Percentiles rank a stretch among this genome's conserved stretches.
Conservation (phyloP, 148 eudicot genomes). For the Vaccinium corymbosum region DNA sequence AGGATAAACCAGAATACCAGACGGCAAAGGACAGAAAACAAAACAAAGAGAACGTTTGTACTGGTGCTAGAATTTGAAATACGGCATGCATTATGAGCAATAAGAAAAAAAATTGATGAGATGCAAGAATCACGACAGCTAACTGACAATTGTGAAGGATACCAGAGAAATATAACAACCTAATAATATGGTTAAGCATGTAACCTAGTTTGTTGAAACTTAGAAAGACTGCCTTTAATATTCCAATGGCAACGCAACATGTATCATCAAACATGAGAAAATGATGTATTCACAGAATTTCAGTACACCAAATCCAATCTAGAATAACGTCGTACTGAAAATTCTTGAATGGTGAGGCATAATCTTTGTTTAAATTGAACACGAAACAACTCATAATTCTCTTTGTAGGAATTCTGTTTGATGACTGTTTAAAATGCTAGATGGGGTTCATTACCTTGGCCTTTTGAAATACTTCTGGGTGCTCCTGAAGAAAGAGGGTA, state of each 20-base stretch:
- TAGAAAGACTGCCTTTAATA: background rate
- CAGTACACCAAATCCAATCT: too few species aligned
- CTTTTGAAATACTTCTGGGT: slow-evolving; percentile 58
- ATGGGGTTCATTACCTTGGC: slow-evolving; percentile 58
- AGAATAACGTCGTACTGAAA: background rate
- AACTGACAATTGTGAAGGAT: background rate
- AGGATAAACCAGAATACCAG: background rate
- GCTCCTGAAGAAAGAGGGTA: slow-evolving; percentile 57
- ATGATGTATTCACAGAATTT: too few species aligned
- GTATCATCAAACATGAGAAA: background rate
- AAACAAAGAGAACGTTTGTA: background rate
- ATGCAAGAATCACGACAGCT: too few species aligned
- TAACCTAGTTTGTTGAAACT: background rate
- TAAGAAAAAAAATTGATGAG: background rate
- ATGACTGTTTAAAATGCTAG: background rate
- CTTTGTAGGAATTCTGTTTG: background rate
- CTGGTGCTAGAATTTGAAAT: background rate
- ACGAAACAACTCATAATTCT: background rate
- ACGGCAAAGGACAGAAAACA: background rate
- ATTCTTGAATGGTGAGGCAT: background rate
- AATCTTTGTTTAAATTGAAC: background rate
- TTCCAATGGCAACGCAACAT: background rate
- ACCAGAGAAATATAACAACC: background rate
- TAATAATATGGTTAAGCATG: background rate
- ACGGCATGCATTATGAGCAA: background rate